phyloP scores from a whole-genome alignment of 2,329 filamentous ascomycete species.

The Cercospora beticola region DNA sequence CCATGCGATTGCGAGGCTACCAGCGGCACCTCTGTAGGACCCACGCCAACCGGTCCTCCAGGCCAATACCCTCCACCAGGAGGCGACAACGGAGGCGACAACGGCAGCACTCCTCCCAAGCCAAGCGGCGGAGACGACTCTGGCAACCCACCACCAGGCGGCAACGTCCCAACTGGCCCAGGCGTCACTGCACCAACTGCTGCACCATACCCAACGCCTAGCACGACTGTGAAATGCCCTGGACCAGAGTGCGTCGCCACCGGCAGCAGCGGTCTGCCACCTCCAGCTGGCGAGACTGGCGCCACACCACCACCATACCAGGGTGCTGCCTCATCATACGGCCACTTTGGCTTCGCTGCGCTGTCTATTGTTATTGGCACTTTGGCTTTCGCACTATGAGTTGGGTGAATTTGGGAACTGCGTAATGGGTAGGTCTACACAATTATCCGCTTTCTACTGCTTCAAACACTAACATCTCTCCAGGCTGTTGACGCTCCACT shows the following conservation, averaged over 20 bases:
- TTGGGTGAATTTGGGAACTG: background rate
- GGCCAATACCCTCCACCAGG: constrained; percentile 8
- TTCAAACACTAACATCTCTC: background rate
- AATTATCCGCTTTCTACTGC: background rate
- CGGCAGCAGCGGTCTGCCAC: constrained; percentile 24
- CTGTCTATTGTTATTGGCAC: constrained; percentile 24
- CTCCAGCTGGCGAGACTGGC: constrained; percentile 14
- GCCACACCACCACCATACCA: constrained; percentile 20
- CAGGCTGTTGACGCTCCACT: background rate
- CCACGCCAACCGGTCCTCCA: constrained; percentile 20
- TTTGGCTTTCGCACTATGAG: constrained; percentile 29
- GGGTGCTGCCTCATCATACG: constrained; percentile 18
- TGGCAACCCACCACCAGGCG: constrained; percentile 5
- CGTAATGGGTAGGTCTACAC: constrained; percentile 5
- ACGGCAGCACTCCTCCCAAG: constrained; percentile 4
- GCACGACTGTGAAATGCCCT: constrained; percentile 26
- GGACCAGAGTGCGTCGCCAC: constrained; percentile 30
- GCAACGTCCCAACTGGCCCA: constrained; percentile 14
- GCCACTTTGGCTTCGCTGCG: constrained; percentile 18
- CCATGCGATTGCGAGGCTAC: constrained; percentile 39
- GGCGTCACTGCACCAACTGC: constrained; percentile 10
- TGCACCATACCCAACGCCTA: constrained; percentile 24
- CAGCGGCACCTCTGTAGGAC: constrained; percentile 26
- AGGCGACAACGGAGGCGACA: background rate
- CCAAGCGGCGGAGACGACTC: constrained; percentile 2